Evolutionary conservation across 306 rosid species (phyloP), one percentile per base, ranked within the genome.

Genomic region (Pterocarpus santalinus): DNA sequence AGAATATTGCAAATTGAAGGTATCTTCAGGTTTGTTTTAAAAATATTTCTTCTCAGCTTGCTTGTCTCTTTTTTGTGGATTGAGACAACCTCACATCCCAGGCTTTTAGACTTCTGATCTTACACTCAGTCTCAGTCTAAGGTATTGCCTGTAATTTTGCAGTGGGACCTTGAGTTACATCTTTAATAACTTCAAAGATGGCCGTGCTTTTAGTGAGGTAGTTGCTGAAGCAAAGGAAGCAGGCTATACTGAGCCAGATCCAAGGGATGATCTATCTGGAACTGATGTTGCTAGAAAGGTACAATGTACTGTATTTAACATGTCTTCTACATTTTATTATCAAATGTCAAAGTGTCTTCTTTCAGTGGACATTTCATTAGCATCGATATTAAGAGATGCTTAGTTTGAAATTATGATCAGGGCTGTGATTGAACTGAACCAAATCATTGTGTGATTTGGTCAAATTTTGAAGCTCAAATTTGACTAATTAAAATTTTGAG

Each of bases 111-210:
- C 8, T 43, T 43, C 47, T 10, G 28, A 22, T 22, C 28, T 22
- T 22, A 22, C 28, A 22, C 30, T 43, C 38, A 53, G 8, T 55
- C 17, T 56, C 65, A 10, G 77, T 39, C 35, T 36, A 73, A 38
- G 69, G 44, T 38, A 43, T 85, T 41, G 68, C 82, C 49, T 55
- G 70, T 69, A 72, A 81, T 76, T 61, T 77, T 89, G 94, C 98
- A 95, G 99, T 87, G 99, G 99, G 83, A 95, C 99, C 51, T 84
- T 95, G 92, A 95, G 99, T 87, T 95, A 91, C 84, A 95, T 95
- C 88, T 95, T 95, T 81, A 95, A 95, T 88, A 95, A 86, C 85
- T 93, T 93, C 41, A 81, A 85, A 61, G 91, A 88, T 63, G 78
- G 85, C 33, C 91, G 88, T 39, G 83, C 85, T 71, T 93, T 95